Conservation (phyloP, 2,329 filamentous ascomycete species). For the Fusarium proliferatum region DNA sequence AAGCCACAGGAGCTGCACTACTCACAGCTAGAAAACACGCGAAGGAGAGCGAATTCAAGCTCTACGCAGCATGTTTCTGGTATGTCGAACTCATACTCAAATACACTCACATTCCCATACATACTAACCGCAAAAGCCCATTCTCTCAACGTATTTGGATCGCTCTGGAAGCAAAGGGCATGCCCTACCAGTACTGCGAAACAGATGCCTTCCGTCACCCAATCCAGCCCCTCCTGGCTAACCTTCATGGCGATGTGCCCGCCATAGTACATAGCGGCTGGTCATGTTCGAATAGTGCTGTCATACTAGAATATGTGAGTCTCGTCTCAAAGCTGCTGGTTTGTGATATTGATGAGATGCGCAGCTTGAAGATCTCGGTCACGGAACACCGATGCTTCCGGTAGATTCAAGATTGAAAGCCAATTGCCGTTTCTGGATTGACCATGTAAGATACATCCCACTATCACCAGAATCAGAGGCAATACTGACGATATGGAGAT, state of each 20-base stretch:
- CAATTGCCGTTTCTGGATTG: slow-evolving; percentile 81
- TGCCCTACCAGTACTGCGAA: slow-evolving; percentile 88
- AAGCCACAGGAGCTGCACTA: slow-evolving; percentile 76
- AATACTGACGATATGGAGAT: slow-evolving; percentile 60
- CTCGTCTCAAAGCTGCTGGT: neutral
- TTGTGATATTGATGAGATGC: neutral
- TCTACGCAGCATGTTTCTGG: slow-evolving; percentile 89
- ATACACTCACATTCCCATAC: too few species aligned
- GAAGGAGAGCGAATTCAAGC: slow-evolving; percentile 76
- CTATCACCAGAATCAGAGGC: neutral
- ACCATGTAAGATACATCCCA: slow-evolving; percentile 67
- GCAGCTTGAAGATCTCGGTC: slow-evolving; percentile 77
- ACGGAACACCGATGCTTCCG: slow-evolving; percentile 71
- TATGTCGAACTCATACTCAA: slow-evolving; percentile 56
- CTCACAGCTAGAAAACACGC: slow-evolving; percentile 76
- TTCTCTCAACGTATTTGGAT: slow-evolving; percentile 94
- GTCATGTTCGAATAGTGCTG: slow-evolving; percentile 83
- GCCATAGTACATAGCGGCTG: slow-evolving; percentile 82
- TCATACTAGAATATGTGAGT: slow-evolving; percentile 85
- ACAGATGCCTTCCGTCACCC: slow-evolving; percentile 81
- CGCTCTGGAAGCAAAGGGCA: slow-evolving; percentile 80
- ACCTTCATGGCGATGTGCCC: slow-evolving; percentile 80
- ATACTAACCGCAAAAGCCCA: slow-evolving; percentile 61
- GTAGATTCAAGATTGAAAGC: slow-evolving; percentile 74
- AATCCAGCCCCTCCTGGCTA: slow-evolving; percentile 73